Conservation (phyloP, 176 grass and related monocot genomes). For the Rhynchospora pubera region DNA sequence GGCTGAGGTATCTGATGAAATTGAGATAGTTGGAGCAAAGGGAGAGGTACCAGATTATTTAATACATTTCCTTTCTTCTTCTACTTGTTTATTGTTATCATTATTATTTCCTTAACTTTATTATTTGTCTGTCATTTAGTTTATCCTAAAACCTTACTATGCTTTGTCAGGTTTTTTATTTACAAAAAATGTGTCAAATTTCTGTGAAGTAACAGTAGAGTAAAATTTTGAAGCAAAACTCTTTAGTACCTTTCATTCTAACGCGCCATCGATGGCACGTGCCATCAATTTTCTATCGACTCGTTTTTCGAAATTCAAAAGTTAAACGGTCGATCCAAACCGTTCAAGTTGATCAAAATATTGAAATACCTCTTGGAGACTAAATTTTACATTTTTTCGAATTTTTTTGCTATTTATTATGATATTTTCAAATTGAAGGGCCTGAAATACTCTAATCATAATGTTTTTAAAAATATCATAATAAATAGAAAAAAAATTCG, state of each 20-base stretch:
- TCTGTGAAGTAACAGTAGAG: not conserved
- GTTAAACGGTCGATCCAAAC: no score
- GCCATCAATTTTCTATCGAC: no score
- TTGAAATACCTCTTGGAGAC: no score
- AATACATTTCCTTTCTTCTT: slow-evolving; percentile 19
- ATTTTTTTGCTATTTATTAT: no score
- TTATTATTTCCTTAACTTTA: not conserved
- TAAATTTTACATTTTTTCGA: no score
- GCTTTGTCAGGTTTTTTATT: not conserved
- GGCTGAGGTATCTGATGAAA: slow-evolving; percentile 51
- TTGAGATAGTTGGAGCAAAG: slow-evolving; percentile 81
- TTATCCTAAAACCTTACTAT: not conserved
- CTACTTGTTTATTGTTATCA: not conserved
- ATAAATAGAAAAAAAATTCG: no score
- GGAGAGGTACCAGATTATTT: slow-evolving; percentile 48
- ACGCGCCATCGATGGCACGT: no score
- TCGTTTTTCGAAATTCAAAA: no score
- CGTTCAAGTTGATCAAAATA: no score
- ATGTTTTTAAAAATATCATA: no score
- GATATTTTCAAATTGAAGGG: no score
- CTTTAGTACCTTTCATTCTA: not conserved
- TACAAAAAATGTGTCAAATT: not conserved
- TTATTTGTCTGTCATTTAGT: not conserved
- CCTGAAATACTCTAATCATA: no score
- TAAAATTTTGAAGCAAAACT: not conserved